Base-by-base conservation (phyloP, 2,329 filamentous ascomycete genomes). In the Zalaria sp. region DNA sequence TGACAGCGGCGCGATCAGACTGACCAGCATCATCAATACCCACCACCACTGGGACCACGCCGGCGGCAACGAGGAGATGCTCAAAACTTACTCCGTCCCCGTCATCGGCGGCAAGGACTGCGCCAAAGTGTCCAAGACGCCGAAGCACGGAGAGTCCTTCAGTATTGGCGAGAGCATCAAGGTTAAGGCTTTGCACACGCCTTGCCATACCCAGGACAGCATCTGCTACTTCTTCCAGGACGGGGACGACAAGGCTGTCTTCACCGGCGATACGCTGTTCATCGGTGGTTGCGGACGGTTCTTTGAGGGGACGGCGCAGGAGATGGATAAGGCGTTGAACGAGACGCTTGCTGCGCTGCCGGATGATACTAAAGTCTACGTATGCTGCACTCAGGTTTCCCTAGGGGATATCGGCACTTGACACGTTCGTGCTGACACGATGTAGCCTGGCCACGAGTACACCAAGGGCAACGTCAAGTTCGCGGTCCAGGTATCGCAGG, bases 391-490 rank as follows among this genome's bases (percentile, higher is more conserved):
- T n/a, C 4, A 4, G 28, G 18, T 31, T 5, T 1, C 27, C 26
- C 8, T 18, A 18, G 18, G 18, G 2, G 2, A 18, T 2, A 18
- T 18, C 18, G 18, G 18, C 18, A 2, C 18, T 18, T 18, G 18
- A 18, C 18, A 18, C 18, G 18, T 18, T 18, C 18, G 18, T 2
- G 18, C 35, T 41, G 39, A 36, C 7, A 42, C n/a, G 7, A 28
- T 46, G 0, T 47, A 89, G 81, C 88, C 89, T 11, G 91, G 91
- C 3, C 91, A 98, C 55, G 91, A 96, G 62, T 98, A 98, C 66
- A 98, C 91, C n/a, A 94, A 91, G 63, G 75, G 81, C 40, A 98
- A 98, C 56, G 86, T 91, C 54, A 86, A 86, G 59, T 98, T 98
- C 57, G 80, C 77, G 38, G 65, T 82, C 45, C 81, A 80, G 2